Percentiles rank a stretch among this genome's conserved stretches.
Evolutionary conservation across 1,284 basidiomycete genomes (phyloP).

Genomic region (Entoloma clypeatum): DNA sequence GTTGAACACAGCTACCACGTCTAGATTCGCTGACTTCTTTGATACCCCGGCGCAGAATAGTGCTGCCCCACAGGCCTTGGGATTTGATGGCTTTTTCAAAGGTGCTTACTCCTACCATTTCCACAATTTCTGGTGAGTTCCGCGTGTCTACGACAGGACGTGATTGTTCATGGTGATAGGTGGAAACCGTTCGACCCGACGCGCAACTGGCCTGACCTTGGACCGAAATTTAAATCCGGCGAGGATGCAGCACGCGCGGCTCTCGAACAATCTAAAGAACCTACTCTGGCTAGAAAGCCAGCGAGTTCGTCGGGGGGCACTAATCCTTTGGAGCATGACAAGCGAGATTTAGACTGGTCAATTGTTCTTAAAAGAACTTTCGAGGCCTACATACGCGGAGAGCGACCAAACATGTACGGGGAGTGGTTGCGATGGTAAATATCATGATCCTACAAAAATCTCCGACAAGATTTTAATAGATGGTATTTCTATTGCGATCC

Average conservation of each 20-base stretch:
- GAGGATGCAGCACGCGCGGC: conserved; percentile 46
- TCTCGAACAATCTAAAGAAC: conserved; percentile 22
- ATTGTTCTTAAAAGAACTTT: conserved; percentile 75
- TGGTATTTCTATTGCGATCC: conserved; percentile 2
- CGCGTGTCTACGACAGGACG: not conserved
- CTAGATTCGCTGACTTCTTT: conserved; percentile 68
- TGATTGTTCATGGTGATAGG: conserved; percentile 33
- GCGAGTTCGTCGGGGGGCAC: conserved; percentile 10
- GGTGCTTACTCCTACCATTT: conserved; percentile 83
- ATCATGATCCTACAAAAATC: not conserved
- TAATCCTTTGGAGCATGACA: conserved; percentile 32
- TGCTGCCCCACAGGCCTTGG: conserved; percentile 65
- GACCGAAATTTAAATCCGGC: conserved; percentile 56
- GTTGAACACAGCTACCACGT: not conserved
- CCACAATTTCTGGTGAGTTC: conserved; percentile 67
- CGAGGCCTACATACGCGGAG: conserved; percentile 69
- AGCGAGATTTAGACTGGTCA: conserved; percentile 68
- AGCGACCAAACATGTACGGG: conserved; percentile 75
- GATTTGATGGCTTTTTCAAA: conserved; percentile 78
- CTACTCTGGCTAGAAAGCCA: conserved; percentile 9
- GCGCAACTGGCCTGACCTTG: conserved; percentile 74
- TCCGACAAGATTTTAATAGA: not conserved
- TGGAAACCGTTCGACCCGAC: conserved; percentile 75
- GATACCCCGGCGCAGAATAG: conserved; percentile 61
- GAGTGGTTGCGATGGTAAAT: conserved; percentile 52